Percentiles rank a stretch among this genome's conserved stretches.
phyloP scores from a whole-genome alignment of 345 rosid species.

The Syzygium aqueum region DNA sequence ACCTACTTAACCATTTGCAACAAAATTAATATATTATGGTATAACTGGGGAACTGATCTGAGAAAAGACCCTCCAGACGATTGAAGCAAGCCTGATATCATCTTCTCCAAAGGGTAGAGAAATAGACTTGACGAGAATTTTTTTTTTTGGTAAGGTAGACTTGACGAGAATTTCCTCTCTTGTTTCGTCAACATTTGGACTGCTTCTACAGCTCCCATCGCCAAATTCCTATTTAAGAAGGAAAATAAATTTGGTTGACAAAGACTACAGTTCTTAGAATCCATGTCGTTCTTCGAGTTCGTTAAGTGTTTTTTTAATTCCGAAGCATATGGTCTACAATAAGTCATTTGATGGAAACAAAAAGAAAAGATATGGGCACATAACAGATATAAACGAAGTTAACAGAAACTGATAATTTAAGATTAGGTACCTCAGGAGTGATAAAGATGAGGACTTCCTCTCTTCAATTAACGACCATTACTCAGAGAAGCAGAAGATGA shows the following conservation, averaged over 20 bases:
- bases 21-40: neutral
- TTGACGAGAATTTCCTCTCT: neutral
- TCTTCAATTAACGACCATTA: conserved; percentile 20
- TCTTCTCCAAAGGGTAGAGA: neutral
- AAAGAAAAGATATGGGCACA: neutral
- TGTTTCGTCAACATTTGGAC: neutral
- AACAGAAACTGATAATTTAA: neutral
- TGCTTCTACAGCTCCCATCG: neutral
- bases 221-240: neutral
- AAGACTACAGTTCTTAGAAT: neutral
- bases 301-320: neutral
- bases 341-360: neutral
- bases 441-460: neutral
- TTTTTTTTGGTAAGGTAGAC: no score
- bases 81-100: neutral
- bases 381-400: neutral
- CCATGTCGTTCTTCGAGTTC: neutral
- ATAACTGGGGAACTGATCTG: neutral
- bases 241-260: neutral
- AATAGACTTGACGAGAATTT: neutral
- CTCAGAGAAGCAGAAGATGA: conserved; percentile 28
- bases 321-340: neutral
- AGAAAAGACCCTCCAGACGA: neutral
- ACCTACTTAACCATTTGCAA: neutral
- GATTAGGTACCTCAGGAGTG: neutral